Evolutionary conservation across 108 stramenopile genomes (phyloP).

Genomic region (Halocafeteria seosinensis): DNA sequence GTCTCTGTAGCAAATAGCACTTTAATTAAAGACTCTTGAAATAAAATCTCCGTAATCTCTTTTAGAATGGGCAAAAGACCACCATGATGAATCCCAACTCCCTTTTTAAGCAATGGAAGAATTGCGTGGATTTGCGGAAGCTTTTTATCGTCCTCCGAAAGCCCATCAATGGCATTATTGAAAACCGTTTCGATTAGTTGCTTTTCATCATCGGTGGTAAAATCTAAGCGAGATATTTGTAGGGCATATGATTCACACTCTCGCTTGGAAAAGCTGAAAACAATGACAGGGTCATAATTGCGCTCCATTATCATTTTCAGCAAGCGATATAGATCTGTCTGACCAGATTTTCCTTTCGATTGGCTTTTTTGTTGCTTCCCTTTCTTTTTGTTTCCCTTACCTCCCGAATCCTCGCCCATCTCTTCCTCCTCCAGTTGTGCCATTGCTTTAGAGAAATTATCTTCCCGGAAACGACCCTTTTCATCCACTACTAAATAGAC

Average conservation of each 20-base stretch:
- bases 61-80: conserved; percentile 96
- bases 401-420: neutral
- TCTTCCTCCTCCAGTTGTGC: conserved; percentile 43
- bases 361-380: conserved; percentile 9
- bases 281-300: conserved; percentile 82
- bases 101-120: conserved; percentile 79
- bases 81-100: conserved; percentile 96
- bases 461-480: conserved; percentile 77
- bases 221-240: conserved; percentile 64
- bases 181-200: conserved; percentile 82
- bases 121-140: conserved; percentile 84
- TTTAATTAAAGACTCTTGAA: conserved; percentile 88
- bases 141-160: conserved; percentile 76
- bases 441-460: conserved; percentile 89
- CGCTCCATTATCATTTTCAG: conserved; percentile 79
- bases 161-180: conserved; percentile 75
- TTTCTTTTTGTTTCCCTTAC: conserved; percentile 45
- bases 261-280: conserved; percentile 94
- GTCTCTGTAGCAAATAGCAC: conserved; percentile 94
- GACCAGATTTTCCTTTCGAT: conserved; percentile 38
- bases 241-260: conserved; percentile 78
- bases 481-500: conserved; percentile 92
- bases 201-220: conserved; percentile 87
- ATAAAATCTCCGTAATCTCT: conserved; percentile 96
- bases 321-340: conserved; percentile 69